A percentile compares a stretch with the other conserved stretches of the same genome.
These are phyloP conservation scores for Candida smagusa DNA, from an alignment of 1,139 yeast species.

Conservation along the genomic window DNA sequence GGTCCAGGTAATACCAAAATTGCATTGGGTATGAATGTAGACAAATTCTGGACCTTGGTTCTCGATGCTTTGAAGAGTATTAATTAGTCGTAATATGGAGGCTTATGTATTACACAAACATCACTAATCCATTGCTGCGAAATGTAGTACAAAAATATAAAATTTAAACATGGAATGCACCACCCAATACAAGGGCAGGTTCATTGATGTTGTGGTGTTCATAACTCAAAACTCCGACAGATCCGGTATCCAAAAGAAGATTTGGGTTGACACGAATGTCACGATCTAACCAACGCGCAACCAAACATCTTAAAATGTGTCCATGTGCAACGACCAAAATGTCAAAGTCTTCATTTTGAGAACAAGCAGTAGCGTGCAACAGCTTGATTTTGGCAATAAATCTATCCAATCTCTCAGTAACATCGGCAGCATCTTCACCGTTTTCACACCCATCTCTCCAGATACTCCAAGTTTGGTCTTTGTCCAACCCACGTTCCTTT, in stretches of 20 bases:
- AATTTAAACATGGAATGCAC: slow-evolving; percentile 59
- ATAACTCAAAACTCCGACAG: slow-evolving; percentile 87
- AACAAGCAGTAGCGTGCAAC: slow-evolving; percentile 61
- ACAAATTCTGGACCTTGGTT: slow-evolving; percentile 47
- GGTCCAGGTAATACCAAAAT: slow-evolving; percentile 37
- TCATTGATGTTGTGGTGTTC: slow-evolving; percentile 82
- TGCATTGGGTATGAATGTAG: slow-evolving; percentile 41
- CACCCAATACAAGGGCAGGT: slow-evolving; percentile 80
- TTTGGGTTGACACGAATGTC: slow-evolving; percentile 66
- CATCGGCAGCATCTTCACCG: slow-evolving; percentile 70
- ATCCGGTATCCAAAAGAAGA: slow-evolving; percentile 89
- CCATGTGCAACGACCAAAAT: slow-evolving; percentile 88
- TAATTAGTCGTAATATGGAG: slow-evolving; percentile 24
- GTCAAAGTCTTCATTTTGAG: slow-evolving; percentile 57
- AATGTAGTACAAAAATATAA: no score
- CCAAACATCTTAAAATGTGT: slow-evolving; percentile 84
- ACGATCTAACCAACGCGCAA: slow-evolving; percentile 78
- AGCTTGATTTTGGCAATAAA: slow-evolving; percentile 60
- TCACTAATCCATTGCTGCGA: no score
- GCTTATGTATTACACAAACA: no score
- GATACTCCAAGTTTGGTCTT: slow-evolving; percentile 60
- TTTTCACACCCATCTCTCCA: slow-evolving; percentile 94
- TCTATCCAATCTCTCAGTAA: slow-evolving; percentile 66
- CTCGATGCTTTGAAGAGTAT: slow-evolving; percentile 19
- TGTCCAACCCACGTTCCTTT: slow-evolving; percentile 56